These are phyloP conservation scores for Emergomyces pasteurianus DNA, from an alignment of 2,329 filamentous ascomycete species.

Conservation along the genomic window DNA sequence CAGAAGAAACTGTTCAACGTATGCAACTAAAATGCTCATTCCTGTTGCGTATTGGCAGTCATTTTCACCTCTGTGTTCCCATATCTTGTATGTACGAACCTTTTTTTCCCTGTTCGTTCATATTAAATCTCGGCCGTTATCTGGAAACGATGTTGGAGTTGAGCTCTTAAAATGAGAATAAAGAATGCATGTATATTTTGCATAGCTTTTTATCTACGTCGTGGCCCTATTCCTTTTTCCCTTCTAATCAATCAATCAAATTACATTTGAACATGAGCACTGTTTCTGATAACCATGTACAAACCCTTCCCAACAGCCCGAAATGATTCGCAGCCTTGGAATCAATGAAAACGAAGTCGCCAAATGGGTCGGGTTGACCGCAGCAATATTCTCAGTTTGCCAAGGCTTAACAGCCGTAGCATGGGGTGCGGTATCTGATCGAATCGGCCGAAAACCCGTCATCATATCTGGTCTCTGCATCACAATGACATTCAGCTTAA, in stretches of 20 bases:
- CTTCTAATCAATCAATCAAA: slow-evolving; percentile 1
- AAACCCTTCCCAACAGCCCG: slow-evolving; percentile 40
- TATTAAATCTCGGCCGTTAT: background rate
- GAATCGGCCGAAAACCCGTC: slow-evolving; percentile 67
- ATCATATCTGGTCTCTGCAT: slow-evolving; percentile 62
- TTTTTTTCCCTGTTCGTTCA: background rate
- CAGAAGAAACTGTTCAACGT: background rate
- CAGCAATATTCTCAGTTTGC: slow-evolving; percentile 58
- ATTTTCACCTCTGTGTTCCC: slow-evolving; percentile 61
- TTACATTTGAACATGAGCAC: slow-evolving; percentile 7
- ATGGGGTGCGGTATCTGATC: slow-evolving; percentile 69
- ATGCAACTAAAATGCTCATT: slow-evolving; percentile 8
- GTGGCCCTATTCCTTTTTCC: background rate
- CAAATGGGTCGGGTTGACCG: slow-evolving; percentile 67
- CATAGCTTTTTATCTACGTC: background rate
- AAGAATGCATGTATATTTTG: background rate
- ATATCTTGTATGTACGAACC: slow-evolving; percentile 34
- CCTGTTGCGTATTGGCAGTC: slow-evolving; percentile 16
- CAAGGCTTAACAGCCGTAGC: slow-evolving; percentile 61
- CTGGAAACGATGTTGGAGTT: background rate
- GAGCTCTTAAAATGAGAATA: background rate
- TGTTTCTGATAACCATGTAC: slow-evolving; percentile 10
- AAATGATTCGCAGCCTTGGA: slow-evolving; percentile 74
- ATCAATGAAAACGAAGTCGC: slow-evolving; percentile 56
- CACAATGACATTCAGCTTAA: slow-evolving; percentile 68